Evolutionary conservation across 108 stramenopile species (phyloP).

Genomic region (Pseudonitzschia delicatissima): DNA sequence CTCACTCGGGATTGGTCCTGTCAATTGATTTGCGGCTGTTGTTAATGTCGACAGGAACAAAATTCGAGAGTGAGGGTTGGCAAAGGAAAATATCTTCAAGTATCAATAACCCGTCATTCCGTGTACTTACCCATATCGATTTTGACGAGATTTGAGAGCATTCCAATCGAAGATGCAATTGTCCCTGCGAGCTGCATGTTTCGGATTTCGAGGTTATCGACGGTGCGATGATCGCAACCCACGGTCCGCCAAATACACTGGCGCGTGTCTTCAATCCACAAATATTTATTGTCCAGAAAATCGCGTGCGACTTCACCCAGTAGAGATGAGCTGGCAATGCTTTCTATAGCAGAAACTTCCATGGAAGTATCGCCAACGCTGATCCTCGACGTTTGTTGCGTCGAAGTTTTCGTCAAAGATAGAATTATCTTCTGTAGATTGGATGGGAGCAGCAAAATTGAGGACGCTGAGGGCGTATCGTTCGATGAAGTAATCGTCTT

Average conservation of each 20-base stretch:
- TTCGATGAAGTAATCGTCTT: background rate
- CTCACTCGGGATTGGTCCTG: too few species aligned
- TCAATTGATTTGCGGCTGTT: too few species aligned
- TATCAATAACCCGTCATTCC: background rate
- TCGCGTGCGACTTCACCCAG: background rate
- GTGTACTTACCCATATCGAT: background rate
- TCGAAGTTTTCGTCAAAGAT: background rate
- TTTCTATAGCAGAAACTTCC: background rate
- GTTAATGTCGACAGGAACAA: too few species aligned
- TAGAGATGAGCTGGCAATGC: background rate
- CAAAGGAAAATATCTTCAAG: background rate
- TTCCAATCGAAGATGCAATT: background rate
- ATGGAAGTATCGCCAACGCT: too few species aligned
- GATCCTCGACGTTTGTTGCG: too few species aligned
- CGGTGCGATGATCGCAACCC: background rate
- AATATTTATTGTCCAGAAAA: background rate
- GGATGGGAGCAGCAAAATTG: slow-evolving; percentile 1
- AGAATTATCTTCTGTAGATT: background rate
- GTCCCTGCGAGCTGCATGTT: background rate
- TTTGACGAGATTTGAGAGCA: background rate
- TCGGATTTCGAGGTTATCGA: background rate
- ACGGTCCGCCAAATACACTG: background rate
- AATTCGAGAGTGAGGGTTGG: background rate
- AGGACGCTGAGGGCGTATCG: background rate
- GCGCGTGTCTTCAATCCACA: background rate